These are phyloP conservation scores for Cyberlindnera petersonii DNA, from an alignment of 805 yeast genomes.

Conservation along the genomic window DNA sequence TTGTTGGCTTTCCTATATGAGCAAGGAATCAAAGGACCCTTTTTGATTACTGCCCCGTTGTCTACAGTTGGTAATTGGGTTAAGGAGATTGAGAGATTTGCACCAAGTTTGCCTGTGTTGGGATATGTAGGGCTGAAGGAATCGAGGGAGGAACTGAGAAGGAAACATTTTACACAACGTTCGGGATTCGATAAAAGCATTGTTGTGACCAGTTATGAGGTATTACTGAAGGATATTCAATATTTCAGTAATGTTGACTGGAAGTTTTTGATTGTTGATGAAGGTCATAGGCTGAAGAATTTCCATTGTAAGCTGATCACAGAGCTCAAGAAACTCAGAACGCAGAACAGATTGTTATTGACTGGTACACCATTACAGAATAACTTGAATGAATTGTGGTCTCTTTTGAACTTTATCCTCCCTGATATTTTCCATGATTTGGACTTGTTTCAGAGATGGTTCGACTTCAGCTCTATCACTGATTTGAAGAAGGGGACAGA, in stretches of 20 bases:
- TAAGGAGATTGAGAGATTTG: slow-evolving; percentile 63
- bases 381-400: slow-evolving; percentile 87
- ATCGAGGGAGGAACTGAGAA: slow-evolving; percentile 46
- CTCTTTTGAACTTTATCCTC: slow-evolving; percentile 80
- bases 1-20: slow-evolving; percentile 72
- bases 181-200: slow-evolving; percentile 39
- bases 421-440: slow-evolving; percentile 93
- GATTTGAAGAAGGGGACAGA: slow-evolving; percentile 32
- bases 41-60: slow-evolving; percentile 72
- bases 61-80: slow-evolving; percentile 88
- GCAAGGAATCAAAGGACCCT: slow-evolving; percentile 75
- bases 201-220: slow-evolving; percentile 79
- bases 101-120: slow-evolving; percentile 63
- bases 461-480: slow-evolving; percentile 67
- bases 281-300: slow-evolving; percentile 91
- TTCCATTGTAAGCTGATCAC: slow-evolving; percentile 71
- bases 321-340: slow-evolving; percentile 61
- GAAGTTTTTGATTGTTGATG: slow-evolving; percentile 89
- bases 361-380: slow-evolving; percentile 98
- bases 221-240: slow-evolving; percentile 63
- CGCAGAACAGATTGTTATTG: slow-evolving; percentile 68
- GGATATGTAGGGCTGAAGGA: slow-evolving; percentile 63
- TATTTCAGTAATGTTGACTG: slow-evolving; percentile 53
- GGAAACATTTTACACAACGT: slow-evolving; percentile 17
- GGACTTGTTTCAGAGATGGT: slow-evolving; percentile 90